Conservation (phyloP, 306 rosid species). For the Vachellia pachyceras region DNA sequence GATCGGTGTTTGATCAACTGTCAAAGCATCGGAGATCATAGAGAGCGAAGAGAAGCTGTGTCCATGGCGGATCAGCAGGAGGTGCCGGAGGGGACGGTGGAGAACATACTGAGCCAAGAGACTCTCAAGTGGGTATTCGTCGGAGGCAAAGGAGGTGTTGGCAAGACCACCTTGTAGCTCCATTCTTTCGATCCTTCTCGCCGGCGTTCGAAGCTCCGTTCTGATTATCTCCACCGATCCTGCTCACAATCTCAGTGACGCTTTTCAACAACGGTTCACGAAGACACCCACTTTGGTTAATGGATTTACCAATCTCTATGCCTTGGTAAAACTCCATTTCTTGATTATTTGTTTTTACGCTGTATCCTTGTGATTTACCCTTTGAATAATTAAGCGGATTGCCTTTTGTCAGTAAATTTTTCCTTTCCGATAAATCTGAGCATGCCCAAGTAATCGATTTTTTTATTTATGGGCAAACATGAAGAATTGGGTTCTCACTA, state of each 20-base stretch:
- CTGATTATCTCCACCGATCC: conserved; percentile 79
- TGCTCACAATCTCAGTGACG: conserved; percentile 84
- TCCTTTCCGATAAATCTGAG: conserved; percentile 18
- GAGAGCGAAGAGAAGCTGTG: background rate
- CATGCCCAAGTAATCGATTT: background rate
- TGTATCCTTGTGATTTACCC: background rate
- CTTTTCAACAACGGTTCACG: conserved; percentile 75
- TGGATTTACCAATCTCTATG: conserved; percentile 72
- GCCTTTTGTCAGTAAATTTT: background rate
- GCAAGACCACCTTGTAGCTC: conserved; percentile 82
- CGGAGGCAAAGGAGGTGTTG: conserved; percentile 83
- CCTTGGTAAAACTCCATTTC: conserved; percentile 51
- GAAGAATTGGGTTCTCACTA: background rate
- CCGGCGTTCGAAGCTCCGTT: conserved; percentile 68
- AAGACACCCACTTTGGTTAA: conserved; percentile 75
- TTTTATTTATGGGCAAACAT: background rate
- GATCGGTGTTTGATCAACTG: background rate
- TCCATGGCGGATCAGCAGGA: conserved; percentile 30
- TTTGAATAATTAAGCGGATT: background rate
- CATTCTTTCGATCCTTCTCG: conserved; percentile 64
- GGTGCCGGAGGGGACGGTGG: conserved; percentile 57
- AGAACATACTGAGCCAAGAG: conserved; percentile 68
- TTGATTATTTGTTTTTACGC: background rate
- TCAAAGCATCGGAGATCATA: background rate
- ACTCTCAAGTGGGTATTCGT: conserved; percentile 75